Evolutionary conservation across 208 protist species (phyloP), one percentile per base, ranked within the genome.

Genomic region (Naegleria fowleri): DNA sequence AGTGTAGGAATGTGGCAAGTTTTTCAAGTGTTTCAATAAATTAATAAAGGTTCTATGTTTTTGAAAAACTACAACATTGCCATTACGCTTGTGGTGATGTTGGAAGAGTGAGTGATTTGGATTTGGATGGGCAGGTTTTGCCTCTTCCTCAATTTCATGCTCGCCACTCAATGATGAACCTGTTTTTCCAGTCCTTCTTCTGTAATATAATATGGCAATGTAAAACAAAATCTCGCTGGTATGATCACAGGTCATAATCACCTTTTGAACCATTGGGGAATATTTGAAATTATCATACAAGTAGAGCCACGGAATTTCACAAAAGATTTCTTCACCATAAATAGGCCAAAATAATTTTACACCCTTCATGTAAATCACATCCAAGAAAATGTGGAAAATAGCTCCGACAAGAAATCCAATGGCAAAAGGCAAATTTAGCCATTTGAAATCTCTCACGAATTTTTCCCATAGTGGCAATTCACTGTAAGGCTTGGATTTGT

Each of bases 281-380:
- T 52, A 87, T n/a, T 51, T 51, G 15, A 33, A 40, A 33, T 52
- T 29, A 2, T 51, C 83, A 16, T 36, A 87, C 16, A 87, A n/a
- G 38, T 51, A 87, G 11, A 87, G 29, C 83, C 83, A 87, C 2
- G 83, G 83, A 22, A 87, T n/a, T 51, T 87, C 83, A 29, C 40
- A 41, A 39, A 87, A 87, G 33, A 87, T 87, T 51, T 87, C 83
- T 33, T 87, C 83, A 51, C 9, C 43, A 38, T 52, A 87, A 40
- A 87, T 29, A 29, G 83, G 83, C 83, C 83, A 87, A n/a, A 87
- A 87, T n/a, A 87, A 36, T 40, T 36, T 40, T 0, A 87, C 83
- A 41, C 83, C 83, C 39, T 87, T 87, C 40, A 87, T 41, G 38
- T 87, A 87, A 29, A 51, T 33, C 25, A 51, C 19, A 87, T 87